Base-by-base conservation (phyloP, 2,329 filamentous ascomycete species). In the Fusarium pininemorale region DNA sequence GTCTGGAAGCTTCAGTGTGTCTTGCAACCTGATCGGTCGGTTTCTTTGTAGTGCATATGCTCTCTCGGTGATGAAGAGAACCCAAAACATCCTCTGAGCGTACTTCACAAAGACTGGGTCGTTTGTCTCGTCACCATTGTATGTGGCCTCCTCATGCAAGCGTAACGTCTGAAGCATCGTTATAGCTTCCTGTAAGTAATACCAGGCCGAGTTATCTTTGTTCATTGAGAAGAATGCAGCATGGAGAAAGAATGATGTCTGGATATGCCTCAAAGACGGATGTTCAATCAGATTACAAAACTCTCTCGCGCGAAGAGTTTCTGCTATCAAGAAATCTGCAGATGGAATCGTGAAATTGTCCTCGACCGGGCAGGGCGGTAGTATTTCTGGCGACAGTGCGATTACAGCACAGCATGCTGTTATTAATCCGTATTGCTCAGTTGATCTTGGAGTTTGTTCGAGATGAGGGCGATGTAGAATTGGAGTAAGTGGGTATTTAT, bases 401-500 rank as follows among this genome's bases (percentile, higher is more conserved):
- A 81, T 80, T 0, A 80, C 74, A 13, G 81, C 76, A 12, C 81
- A 82, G 8, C 79, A 77, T 0, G 81, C 72, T 0, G 75, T 76
- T 5, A 82, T 57, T 1, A 82, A 66, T 6, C 71, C 74, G 15
- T 81, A 81, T 6, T 77, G 66, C 18, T 79, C 77, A 0, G 76
- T 72, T 1, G 63, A 70, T 18, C 10, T 56, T 28, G 16, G 62
- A 0, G 3, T 30, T 24, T 71, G 61, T 7, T 77, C 69, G 11
- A 77, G 67, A 5, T 73, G n/a, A 15, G 63, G 62, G 3, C 72
- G 76, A 51, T 81, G 60, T 4, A 82, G 30, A 20, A 82, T 78
- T 0, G 81, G 81, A 22, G 80, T 82, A 7, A 82, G 78, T 0
- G 80, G 79, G 24, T 82, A 82, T 57, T 82, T 82, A 57, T 82